Percentiles rank a stretch among this genome's conserved stretches.
Evolutionary conservation across 441 rosid genomes (phyloP).

Genomic region (Adansonia rubrostipa): DNA sequence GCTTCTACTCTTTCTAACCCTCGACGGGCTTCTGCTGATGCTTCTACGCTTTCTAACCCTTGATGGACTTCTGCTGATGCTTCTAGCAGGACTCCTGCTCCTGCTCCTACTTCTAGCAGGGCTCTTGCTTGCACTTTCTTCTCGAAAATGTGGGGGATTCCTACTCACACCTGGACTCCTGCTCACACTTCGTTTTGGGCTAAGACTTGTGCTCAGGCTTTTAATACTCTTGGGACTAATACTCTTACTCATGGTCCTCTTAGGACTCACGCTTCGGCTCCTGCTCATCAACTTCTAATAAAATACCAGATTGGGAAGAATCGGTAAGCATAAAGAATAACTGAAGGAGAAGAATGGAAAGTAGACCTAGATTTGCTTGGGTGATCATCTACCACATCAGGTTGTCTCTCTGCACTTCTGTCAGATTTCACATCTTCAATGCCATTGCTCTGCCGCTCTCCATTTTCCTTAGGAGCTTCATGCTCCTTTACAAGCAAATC

Average conservation of each 20-base stretch:
- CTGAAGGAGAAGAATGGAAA: slow-evolving; percentile 49
- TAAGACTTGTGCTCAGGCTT: slow-evolving; percentile 69
- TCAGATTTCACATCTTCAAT: slow-evolving; percentile 49
- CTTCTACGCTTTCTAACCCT: slow-evolving; percentile 40
- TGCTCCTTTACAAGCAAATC: slow-evolving; percentile 51
- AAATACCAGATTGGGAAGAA: slow-evolving; percentile 54
- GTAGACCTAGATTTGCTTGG: slow-evolving; percentile 87
- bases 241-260: slow-evolving; percentile 75
- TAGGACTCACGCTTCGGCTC: slow-evolving; percentile 89
- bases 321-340: slow-evolving; percentile 47
- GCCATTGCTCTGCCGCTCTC: slow-evolving; percentile 58
- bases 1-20: slow-evolving; percentile 39
- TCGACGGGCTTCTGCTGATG: slow-evolving; percentile 58
- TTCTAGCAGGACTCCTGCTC: slow-evolving; percentile 47
- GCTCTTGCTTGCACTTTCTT: slow-evolving; percentile 40
- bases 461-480: slow-evolving; percentile 61
- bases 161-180: slow-evolving; percentile 54
- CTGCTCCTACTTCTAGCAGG: slow-evolving; percentile 46
- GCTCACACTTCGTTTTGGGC: slow-evolving; percentile 53
- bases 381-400: slow-evolving; percentile 81
- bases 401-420: slow-evolving; percentile 71
- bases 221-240: slow-evolving; percentile 69
- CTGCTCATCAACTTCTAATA: slow-evolving; percentile 69
- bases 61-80: slow-evolving; percentile 59
- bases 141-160: slow-evolving; percentile 40